Conservation (phyloP, 2,329 filamentous ascomycete species). For the Ophiostoma quercus region DNA sequence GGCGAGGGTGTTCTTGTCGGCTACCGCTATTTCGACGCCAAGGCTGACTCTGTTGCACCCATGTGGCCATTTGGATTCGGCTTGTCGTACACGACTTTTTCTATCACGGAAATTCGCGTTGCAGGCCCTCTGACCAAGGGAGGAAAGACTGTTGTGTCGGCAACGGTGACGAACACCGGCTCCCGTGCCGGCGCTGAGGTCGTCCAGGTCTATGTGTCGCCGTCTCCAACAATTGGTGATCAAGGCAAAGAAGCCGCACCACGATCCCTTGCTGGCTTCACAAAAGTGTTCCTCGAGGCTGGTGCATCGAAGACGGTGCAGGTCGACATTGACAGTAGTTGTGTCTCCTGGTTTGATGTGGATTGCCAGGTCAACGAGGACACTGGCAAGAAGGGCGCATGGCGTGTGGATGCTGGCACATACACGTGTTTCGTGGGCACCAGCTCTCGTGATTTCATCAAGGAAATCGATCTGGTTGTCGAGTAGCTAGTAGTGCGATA, state of each 20-base stretch:
- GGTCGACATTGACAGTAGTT: not conserved
- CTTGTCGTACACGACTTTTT: conserved; percentile 28
- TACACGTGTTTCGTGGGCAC: conserved; percentile 24
- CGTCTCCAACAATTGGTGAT: conserved; percentile 2
- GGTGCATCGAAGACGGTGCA: not conserved
- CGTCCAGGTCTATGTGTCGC: conserved; percentile 24
- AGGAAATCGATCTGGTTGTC: conserved; percentile 15
- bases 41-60: conserved; percentile 28
- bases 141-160: conserved; percentile 48
- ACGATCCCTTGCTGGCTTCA: conserved; percentile 24
- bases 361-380: not conserved
- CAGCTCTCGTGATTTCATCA: conserved; percentile 22
- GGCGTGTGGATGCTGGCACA: conserved; percentile 25
- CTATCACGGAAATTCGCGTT: conserved; percentile 44
- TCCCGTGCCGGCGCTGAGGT: conserved; percentile 20
- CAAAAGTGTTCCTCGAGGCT: conserved; percentile 20
- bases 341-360: conserved; percentile 25
- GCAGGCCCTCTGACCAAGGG: not conserved
- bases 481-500: not conserved
- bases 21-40: conserved; percentile 65
- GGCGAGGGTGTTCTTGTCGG: conserved; percentile 70
- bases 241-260: conserved; percentile 19
- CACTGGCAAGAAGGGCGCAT: conserved; percentile 18
- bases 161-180: conserved; percentile 23
- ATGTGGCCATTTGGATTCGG: conserved; percentile 31